phyloP scores from a whole-genome alignment of 805 yeast genomes.

The Suhomyces sp. region DNA sequence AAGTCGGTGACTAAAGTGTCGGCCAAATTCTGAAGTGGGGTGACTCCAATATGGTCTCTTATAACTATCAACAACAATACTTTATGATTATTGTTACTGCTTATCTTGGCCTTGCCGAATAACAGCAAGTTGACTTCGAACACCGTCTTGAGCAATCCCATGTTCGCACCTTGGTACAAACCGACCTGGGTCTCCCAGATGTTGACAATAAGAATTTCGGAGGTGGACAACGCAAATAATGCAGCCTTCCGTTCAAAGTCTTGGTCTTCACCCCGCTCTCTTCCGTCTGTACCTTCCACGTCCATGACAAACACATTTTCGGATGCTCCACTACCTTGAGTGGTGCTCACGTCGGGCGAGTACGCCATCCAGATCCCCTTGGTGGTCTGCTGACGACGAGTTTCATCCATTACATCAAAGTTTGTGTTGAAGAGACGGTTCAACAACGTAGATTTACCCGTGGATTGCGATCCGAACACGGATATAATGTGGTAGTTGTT shows the following conservation, averaged over 20 bases:
- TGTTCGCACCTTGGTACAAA: conserved; percentile 93
- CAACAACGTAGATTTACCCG: conserved; percentile 91
- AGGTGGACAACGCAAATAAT: conserved; percentile 86
- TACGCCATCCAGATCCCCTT: conserved; percentile 47
- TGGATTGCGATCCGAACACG: conserved; percentile 95
- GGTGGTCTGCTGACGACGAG: conserved; percentile 78
- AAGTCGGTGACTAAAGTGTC: conserved; percentile 70
- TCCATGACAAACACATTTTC: conserved; percentile 74
- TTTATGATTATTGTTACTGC: conserved; percentile 44
- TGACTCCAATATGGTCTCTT: conserved; percentile 85
- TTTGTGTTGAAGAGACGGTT: conserved; percentile 81
- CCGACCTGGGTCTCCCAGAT: conserved; percentile 98
- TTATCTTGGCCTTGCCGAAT: conserved; percentile 58
- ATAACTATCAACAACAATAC: conserved; percentile 80
- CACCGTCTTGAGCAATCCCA: conserved; percentile 93
- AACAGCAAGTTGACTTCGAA: conserved; percentile 90
- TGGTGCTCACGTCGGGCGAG: conserved; percentile 31
- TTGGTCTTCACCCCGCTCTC: conserved; percentile 97
- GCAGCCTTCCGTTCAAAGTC: conserved; percentile 98
- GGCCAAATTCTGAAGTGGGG: conserved; percentile 72
- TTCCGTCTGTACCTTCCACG: conserved; percentile 98
- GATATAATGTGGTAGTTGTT: conserved; percentile 84
- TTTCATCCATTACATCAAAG: conserved; percentile 92
- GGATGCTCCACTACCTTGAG: conserved; percentile 7
- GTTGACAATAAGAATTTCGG: conserved; percentile 86